Percentiles rank a stretch among this genome's conserved stretches.
Conservation (phyloP, 768 basidiomycete genomes). For the Tricholoma sp. region DNA sequence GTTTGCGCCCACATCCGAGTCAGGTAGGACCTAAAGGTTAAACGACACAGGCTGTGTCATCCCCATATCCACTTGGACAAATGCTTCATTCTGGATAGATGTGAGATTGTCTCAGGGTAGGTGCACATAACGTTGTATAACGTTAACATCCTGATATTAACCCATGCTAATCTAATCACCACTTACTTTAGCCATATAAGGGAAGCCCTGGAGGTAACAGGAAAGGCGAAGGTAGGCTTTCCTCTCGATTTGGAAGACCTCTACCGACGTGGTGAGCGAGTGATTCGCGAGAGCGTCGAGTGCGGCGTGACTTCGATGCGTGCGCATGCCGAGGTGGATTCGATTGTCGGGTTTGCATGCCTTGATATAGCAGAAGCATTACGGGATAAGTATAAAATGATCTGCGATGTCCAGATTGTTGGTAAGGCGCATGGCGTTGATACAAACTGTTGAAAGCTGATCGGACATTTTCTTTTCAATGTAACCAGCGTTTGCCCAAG, state of each 20-base stretch:
- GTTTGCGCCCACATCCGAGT: constrained; percentile 14
- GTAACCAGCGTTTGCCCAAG: constrained; percentile 54
- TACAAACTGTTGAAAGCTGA: background rate
- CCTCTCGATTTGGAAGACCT: constrained; percentile 38
- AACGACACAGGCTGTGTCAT: constrained; percentile 39
- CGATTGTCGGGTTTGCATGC: constrained; percentile 46
- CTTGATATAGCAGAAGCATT: constrained; percentile 47
- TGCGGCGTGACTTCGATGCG: constrained; percentile 63
- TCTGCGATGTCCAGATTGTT: constrained; percentile 55
- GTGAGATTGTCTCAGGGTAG: constrained; percentile 50
- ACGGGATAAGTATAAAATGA: constrained; percentile 34
- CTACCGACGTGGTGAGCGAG: constrained; percentile 43
- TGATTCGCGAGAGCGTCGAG: constrained; percentile 54
- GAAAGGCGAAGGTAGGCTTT: constrained; percentile 46
- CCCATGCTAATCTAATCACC: constrained; percentile 2
- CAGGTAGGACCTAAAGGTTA: constrained; percentile 7
- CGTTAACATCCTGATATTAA: background rate
- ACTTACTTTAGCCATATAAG: constrained; percentile 39
- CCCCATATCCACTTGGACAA: constrained; percentile 67
- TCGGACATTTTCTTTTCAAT: background rate
- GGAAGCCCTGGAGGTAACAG: constrained; percentile 52
- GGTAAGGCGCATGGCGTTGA: constrained; percentile 28
- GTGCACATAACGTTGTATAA: constrained; percentile 7
- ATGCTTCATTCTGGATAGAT: constrained; percentile 58
- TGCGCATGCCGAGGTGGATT: constrained; percentile 65